Conservation (phyloP, 306 rosid species). For the Chamaecrista fasciculata region DNA sequence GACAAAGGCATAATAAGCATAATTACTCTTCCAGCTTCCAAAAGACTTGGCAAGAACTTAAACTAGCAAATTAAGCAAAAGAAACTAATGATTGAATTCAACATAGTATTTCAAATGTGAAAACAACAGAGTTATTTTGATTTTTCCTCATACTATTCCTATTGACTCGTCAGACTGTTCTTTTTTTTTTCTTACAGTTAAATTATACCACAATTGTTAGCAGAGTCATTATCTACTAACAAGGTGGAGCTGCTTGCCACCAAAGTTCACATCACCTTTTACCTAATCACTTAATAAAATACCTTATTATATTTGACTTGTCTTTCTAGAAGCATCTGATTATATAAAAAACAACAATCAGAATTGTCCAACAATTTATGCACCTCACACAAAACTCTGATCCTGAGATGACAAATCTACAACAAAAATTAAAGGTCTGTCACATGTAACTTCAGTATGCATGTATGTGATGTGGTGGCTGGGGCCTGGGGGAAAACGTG, state of each 20-base stretch:
- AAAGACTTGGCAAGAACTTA: background rate
- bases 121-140: background rate
- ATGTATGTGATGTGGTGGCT: no score
- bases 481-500: no score
- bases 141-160: background rate
- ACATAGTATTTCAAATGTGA: no score
- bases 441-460: no score
- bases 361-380: background rate
- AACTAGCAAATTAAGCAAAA: background rate
- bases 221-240: background rate
- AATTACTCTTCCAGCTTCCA: background rate
- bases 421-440: background rate
- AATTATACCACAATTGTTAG: no score
- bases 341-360: no score
- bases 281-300: background rate
- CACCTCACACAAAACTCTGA: background rate
- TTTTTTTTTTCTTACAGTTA: background rate
- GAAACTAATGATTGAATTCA: background rate
- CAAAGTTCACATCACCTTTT: background rate
- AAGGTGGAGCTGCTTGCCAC: background rate
- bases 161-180: background rate
- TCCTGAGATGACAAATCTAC: background rate
- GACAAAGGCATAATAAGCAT: background rate
- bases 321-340: background rate
- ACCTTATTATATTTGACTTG: no score